Conservation (phyloP, 2,329 filamentous ascomycete genomes). For the Fusarium bactridioides region DNA sequence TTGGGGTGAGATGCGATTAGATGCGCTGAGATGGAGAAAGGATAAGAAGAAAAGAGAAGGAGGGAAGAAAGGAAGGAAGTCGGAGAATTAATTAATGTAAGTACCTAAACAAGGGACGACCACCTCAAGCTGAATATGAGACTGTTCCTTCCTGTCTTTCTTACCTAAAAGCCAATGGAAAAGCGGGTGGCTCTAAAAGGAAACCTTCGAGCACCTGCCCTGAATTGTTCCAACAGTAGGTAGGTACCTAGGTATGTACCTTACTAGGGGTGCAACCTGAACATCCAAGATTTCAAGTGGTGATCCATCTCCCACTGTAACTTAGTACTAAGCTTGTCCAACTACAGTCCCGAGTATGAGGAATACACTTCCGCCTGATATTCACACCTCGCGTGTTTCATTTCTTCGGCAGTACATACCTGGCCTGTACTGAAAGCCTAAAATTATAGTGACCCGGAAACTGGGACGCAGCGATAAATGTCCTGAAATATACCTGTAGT, state of each 20-base stretch:
- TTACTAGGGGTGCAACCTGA: background rate
- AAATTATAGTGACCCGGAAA: background rate
- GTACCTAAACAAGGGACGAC: slow-evolving; percentile 2
- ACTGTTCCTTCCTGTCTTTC: background rate
- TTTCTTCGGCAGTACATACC: background rate
- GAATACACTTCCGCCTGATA: background rate
- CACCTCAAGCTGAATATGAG: background rate
- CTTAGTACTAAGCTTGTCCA: background rate
- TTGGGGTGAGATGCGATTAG: background rate
- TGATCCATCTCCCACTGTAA: background rate
- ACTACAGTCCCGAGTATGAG: background rate
- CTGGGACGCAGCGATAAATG: background rate
- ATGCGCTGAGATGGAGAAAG: background rate
- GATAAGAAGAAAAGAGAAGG: background rate
- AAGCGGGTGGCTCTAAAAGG: slow-evolving; percentile 23
- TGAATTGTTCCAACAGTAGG: background rate
- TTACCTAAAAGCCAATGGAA: background rate
- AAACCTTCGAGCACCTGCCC: slow-evolving; percentile 8
- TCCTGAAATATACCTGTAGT: background rate
- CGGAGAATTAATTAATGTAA: slow-evolving; percentile 7
- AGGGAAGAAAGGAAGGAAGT: background rate
- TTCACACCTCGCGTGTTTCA: background rate
- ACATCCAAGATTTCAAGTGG: background rate
- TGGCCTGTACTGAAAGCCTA: background rate
- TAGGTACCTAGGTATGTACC: background rate